These are phyloP conservation scores for Botryotinia convoluta DNA, from an alignment of 2,329 filamentous ascomycete genomes.

Conservation along the genomic window DNA sequence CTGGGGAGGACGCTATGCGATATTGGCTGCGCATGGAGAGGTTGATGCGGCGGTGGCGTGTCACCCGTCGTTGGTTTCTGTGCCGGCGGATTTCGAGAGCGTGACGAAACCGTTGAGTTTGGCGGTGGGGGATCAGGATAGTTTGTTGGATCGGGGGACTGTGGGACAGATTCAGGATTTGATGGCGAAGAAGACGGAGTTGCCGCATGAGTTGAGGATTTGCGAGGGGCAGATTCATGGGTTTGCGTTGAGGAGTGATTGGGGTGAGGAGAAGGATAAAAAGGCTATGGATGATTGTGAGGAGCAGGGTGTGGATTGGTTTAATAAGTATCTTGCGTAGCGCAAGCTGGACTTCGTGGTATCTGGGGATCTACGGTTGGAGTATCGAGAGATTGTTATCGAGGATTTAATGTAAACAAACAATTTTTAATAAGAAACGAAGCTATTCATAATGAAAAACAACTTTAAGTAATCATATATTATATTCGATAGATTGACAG, in stretches of 20 bases:
- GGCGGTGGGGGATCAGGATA: constrained; percentile 47
- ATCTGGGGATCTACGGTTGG: neutral
- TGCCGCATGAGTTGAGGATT: constrained; percentile 38
- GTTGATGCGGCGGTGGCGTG: constrained; percentile 44
- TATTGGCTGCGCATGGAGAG: constrained; percentile 45
- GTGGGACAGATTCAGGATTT: constrained; percentile 33
- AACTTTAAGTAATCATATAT: neutral
- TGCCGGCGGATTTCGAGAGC: constrained; percentile 46
- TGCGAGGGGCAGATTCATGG: constrained; percentile 42
- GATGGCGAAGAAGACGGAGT: constrained; percentile 35
- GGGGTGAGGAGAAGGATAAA: constrained; percentile 37
- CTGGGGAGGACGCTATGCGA: constrained; percentile 58
- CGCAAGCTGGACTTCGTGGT: neutral
- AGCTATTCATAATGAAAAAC: neutral
- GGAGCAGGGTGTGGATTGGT: constrained; percentile 42
- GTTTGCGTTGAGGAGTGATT: constrained; percentile 41
- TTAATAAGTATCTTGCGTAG: constrained; percentile 25
- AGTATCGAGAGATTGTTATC: neutral
- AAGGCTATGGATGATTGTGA: constrained; percentile 37
- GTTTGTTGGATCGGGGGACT: constrained; percentile 38
- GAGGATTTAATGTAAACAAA: neutral
- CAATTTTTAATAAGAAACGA: neutral
- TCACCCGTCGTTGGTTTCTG: constrained; percentile 49
- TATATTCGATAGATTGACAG: neutral
- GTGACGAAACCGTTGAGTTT: constrained; percentile 48